Conservation (phyloP, 257 asterid species). For the Ocimum tenuiflorum region DNA sequence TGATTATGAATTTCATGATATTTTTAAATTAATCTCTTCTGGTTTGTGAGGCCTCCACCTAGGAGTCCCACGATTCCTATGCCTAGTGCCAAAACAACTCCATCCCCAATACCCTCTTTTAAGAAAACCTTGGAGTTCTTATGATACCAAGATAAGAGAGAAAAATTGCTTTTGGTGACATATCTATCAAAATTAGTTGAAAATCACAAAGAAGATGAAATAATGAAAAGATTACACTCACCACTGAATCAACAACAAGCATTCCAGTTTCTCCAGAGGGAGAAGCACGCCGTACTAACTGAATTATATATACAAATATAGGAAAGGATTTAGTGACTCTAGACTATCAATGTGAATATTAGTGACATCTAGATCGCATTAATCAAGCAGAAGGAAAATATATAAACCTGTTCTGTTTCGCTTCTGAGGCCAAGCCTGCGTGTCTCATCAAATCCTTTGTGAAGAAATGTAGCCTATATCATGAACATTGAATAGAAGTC, state of each 20-base stretch:
- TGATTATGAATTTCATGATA: too few species aligned
- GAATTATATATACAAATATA: constrained; percentile 16
- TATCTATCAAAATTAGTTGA: not conserved
- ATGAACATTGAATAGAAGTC: not conserved
- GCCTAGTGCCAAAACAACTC: too few species aligned
- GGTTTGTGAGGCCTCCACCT: too few species aligned
- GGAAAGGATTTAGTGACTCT: not conserved
- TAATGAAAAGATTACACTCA: constrained; percentile 34
- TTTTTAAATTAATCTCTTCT: too few species aligned
- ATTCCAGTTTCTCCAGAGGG: constrained; percentile 96
- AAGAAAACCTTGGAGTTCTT: not conserved
- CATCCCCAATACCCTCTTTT: too few species aligned
- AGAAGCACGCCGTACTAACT: constrained; percentile 88
- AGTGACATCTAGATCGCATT: not conserved
- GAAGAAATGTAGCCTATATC: constrained; percentile 79
- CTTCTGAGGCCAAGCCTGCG: constrained; percentile 92
- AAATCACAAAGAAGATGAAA: not conserved
- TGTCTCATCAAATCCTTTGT: constrained; percentile 96
- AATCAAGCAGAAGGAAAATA: constrained; percentile 12
- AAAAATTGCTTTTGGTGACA: constrained; percentile 1
- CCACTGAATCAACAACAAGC: constrained; percentile 98
- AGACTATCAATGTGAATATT: not conserved
- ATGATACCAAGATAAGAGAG: constrained; percentile 4
- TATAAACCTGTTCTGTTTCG: constrained; percentile 78
- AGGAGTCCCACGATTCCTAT: too few species aligned